Percentiles rank a stretch among this genome's conserved stretches.
Evolutionary conservation across 2,329 filamentous ascomycete species (phyloP).

Genomic region (Myriosclerotinia scirpicola): DNA sequence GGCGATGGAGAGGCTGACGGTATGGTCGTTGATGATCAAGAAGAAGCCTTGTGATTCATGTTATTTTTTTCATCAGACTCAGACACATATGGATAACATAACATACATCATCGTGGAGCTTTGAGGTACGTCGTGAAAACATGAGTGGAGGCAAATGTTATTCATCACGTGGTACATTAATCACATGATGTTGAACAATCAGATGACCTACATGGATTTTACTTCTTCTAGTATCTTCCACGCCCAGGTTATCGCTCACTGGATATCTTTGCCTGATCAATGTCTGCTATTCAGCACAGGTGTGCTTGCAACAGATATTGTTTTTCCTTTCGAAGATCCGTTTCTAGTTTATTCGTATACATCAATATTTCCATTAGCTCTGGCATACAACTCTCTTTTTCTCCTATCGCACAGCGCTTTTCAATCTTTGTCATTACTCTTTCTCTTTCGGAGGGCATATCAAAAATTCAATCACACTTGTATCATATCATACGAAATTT

Average conservation of each 20-base stretch:
- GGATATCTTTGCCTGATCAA: neutral
- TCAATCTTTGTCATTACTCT: neutral
- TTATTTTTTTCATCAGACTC: neutral
- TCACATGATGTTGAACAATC: neutral
- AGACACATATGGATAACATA: neutral
- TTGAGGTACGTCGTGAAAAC: neutral
- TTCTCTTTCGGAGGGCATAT: neutral
- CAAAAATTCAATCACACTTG: constrained; percentile 6
- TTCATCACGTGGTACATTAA: neutral
- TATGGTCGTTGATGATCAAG: constrained; percentile 11
- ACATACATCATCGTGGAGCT: neutral
- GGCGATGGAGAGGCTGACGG: neutral
- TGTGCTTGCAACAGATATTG: neutral
- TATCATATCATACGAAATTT: constrained; percentile 16
- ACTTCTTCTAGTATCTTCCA: neutral
- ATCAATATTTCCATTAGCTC: neutral
- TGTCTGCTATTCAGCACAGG: neutral
- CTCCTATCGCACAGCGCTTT: constrained; percentile 5
- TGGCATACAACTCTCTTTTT: neutral
- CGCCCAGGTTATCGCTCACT: neutral
- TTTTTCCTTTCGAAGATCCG: neutral
- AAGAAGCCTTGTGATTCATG: neutral
- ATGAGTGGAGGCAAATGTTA: neutral
- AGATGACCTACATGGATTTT: neutral
- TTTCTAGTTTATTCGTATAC: neutral